Conservation (phyloP, 176 grass and related monocot genomes). For the Paspalum notatum region DNA sequence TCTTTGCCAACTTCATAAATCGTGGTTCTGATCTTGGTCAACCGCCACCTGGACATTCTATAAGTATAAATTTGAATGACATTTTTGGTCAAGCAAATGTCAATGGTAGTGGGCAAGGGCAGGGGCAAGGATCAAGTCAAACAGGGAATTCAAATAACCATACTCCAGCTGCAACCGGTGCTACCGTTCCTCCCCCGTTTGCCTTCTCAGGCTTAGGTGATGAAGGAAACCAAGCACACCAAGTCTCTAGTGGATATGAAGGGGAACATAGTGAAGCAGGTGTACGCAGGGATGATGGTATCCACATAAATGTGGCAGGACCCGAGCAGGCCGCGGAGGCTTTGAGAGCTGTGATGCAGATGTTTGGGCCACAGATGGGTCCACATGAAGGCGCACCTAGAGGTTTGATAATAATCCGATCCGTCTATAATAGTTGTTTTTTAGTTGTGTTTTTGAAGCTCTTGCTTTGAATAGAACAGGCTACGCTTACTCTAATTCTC, state of each 20-base stretch:
- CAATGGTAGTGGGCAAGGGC: conserved; percentile 38
- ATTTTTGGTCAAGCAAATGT: conserved; percentile 42
- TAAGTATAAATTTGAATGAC: conserved; percentile 57
- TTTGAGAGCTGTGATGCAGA: conserved; percentile 73
- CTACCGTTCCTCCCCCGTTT: conserved; percentile 32
- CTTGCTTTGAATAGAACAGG: conserved; percentile 7
- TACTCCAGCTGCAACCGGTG: conserved; percentile 24
- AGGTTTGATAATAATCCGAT: conserved; percentile 36
- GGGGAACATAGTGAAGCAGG: conserved; percentile 38
- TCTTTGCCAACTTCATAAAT: conserved; percentile 56
- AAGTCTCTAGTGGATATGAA: conserved; percentile 29
- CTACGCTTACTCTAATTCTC: not conserved
- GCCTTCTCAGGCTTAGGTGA: conserved; percentile 22
- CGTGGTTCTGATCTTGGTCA: conserved; percentile 44
- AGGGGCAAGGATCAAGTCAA: conserved; percentile 38
- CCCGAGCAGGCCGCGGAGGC: conserved; percentile 53
- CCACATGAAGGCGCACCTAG: conserved; percentile 34
- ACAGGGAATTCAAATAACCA: conserved; percentile 28
- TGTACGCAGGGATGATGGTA: conserved; percentile 16
- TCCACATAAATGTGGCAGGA: conserved; percentile 49
- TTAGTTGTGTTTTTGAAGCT: not conserved
- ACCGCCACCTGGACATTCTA: conserved; percentile 43
- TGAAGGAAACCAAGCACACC: conserved; percentile 31
- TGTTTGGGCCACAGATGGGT: conserved; percentile 54
- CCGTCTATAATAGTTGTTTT: not conserved